A percentile compares a stretch with the other conserved stretches of the same genome.
phyloP scores from a whole-genome alignment of 2,329 filamentous ascomycete genomes.

The Phoma herbarum region DNA sequence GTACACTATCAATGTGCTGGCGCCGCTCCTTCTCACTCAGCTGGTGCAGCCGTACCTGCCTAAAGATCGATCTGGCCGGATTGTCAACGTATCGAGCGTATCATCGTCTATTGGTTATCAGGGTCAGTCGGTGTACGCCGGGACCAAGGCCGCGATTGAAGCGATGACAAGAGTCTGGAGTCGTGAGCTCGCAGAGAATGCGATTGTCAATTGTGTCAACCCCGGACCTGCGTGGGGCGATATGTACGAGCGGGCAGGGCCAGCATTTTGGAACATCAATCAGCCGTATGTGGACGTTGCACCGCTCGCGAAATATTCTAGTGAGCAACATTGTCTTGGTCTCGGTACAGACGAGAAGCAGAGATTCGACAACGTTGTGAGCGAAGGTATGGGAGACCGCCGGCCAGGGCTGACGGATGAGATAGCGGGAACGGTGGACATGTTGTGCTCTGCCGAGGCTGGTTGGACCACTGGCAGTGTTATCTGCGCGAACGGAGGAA shows the following conservation, averaged over 20 bases:
- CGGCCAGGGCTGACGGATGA: not conserved
- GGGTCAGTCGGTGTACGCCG: slow-evolving; percentile 66
- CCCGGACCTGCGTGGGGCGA: not conserved
- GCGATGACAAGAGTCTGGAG: slow-evolving; percentile 70
- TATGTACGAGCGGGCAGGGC: not conserved
- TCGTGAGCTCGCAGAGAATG: not conserved
- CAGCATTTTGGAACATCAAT: not conserved
- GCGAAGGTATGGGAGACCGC: not conserved
- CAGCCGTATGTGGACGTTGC: not conserved
- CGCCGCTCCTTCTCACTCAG: not conserved
- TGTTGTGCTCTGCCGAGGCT: not conserved
- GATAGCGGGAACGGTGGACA: not conserved
- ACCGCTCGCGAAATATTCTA: not conserved
- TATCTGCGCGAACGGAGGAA: not conserved
- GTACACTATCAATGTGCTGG: not conserved
- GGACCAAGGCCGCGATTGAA: slow-evolving; percentile 70
- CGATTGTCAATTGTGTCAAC: not conserved
- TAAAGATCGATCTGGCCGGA: slow-evolving; percentile 60
- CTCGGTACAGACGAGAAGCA: not conserved
- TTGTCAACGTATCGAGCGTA: slow-evolving; percentile 63
- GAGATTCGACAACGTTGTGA: not conserved
- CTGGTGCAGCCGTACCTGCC: not conserved
- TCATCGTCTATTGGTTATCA: slow-evolving; percentile 51
- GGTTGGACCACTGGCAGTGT: not conserved
- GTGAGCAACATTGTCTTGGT: not conserved